phyloP scores from a whole-genome alignment of 2,329 filamentous ascomycete genomes.

The Talaromyces sp. region DNA sequence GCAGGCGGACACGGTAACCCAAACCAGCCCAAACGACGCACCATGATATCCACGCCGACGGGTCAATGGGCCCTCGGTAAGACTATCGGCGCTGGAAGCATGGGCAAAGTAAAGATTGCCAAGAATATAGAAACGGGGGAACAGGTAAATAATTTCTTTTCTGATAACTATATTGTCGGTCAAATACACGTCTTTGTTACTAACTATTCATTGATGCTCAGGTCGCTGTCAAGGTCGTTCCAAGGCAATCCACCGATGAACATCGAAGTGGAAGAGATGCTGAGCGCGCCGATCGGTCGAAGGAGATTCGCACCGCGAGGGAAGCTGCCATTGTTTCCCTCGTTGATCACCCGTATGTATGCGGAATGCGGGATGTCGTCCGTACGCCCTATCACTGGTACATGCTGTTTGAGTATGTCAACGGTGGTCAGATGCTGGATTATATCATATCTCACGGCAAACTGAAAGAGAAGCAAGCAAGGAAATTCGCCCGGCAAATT shows the following conservation, averaged over 20 bases:
- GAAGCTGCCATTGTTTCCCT: conserved; percentile 96
- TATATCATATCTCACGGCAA: conserved; percentile 99
- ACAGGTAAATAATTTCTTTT: conserved; percentile 57
- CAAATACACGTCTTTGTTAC: neutral
- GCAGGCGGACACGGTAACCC: conserved; percentile 36
- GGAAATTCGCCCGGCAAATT: conserved; percentile 96
- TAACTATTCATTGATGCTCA: conserved; percentile 31
- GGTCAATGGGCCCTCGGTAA: conserved; percentile 95
- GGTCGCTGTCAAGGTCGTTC: conserved; percentile 97
- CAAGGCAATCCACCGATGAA: conserved; percentile 82
- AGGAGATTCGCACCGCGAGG: conserved; percentile 89
- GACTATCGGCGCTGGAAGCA: conserved; percentile 94
- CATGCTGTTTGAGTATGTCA: conserved; percentile 99
- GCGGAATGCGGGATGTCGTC: conserved; percentile 89
- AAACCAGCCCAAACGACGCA: conserved; percentile 53
- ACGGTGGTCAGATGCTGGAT: conserved; percentile 98
- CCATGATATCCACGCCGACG: conserved; percentile 81
- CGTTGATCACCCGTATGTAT: conserved; percentile 91
- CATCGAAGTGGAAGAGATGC: conserved; percentile 66
- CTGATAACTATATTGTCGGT: neutral
- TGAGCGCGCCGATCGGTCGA: conserved; percentile 89
- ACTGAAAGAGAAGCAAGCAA: conserved; percentile 94
- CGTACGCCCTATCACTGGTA: conserved; percentile 99
- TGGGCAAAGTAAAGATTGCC: conserved; percentile 97
- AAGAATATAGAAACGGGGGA: conserved; percentile 85